Evolutionary conservation across 768 basidiomycete species (phyloP).

Genomic region (Xerocomellus intermedius): DNA sequence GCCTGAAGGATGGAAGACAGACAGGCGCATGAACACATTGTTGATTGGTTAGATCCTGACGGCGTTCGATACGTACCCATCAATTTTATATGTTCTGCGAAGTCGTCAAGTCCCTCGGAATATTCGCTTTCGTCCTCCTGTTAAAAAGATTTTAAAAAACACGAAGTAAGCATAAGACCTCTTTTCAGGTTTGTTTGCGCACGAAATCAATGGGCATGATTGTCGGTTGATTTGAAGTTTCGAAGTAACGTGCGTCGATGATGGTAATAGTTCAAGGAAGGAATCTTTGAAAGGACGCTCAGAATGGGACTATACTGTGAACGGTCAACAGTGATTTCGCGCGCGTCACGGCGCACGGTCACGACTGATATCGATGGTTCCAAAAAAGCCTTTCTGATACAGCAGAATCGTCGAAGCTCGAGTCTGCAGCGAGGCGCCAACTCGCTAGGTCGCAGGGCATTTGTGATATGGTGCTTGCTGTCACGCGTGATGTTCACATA

Average conservation of each 20-base stretch:
- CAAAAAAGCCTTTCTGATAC: slow-evolving; percentile 5
- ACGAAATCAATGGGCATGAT: slow-evolving; percentile 23
- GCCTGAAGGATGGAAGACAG: slow-evolving; percentile 3
- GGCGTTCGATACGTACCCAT: slow-evolving; percentile 19
- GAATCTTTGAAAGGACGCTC: background rate
- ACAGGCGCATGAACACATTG: background rate
- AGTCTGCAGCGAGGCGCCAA: slow-evolving; percentile 22
- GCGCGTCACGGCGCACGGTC: slow-evolving; percentile 1
- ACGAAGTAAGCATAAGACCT: slow-evolving; percentile 1
- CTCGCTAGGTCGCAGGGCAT: slow-evolving; percentile 25
- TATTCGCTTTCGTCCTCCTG: slow-evolving; percentile 28
- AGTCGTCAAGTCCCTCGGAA: slow-evolving; percentile 13
- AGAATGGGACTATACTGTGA: background rate
- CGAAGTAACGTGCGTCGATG: slow-evolving; percentile 4
- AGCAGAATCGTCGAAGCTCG: slow-evolving; percentile 2
- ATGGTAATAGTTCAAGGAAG: slow-evolving; percentile 7
- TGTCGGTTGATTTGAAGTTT: slow-evolving; percentile 5
- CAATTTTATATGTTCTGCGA: slow-evolving; percentile 4
- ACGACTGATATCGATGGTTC: slow-evolving; percentile 4
- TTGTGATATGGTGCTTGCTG: slow-evolving; percentile 23
- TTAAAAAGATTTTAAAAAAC: background rate
- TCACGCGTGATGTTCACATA: slow-evolving; percentile 25
- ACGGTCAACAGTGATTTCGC: background rate
- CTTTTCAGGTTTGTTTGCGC: slow-evolving; percentile 4
- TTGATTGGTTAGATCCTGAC: background rate